Percentiles rank a stretch among this genome's conserved stretches.
phyloP scores from a whole-genome alignment of 2,329 filamentous ascomycete species.

The Diaporthe citrichinensis region DNA sequence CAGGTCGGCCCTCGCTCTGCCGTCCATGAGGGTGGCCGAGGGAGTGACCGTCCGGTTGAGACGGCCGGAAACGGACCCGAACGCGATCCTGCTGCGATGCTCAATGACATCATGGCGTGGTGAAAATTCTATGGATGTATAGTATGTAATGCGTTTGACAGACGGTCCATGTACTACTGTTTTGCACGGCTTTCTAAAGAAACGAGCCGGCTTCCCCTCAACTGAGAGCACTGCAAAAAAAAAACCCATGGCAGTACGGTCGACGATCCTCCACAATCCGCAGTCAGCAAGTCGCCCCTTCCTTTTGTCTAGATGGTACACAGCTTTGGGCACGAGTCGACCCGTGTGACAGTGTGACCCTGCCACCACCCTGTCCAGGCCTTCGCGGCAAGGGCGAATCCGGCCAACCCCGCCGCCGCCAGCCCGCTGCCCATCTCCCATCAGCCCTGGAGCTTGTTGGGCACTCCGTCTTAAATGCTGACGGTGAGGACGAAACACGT shows the following conservation, averaged over 20 bases:
- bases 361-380: background rate
- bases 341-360: constrained; percentile 24
- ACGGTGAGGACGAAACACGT: constrained; percentile 28
- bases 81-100: background rate
- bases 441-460: constrained; percentile 34
- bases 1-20: constrained; percentile 2
- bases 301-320: background rate
- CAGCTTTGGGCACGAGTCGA: constrained; percentile 35
- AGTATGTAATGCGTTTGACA: background rate
- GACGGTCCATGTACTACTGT: background rate
- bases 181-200: background rate
- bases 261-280: constrained; percentile 13
- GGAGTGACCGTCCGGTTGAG: constrained; percentile 12
- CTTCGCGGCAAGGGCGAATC: background rate
- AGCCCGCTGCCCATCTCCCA: background rate
- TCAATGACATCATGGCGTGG: constrained; percentile 22
- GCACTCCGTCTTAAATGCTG: constrained; percentile 23
- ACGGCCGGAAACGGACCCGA: constrained; percentile 29
- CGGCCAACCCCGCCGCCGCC: constrained; percentile 23
- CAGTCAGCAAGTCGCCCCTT: background rate
- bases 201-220: background rate
- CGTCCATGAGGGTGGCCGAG: background rate
- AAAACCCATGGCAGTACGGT: background rate
- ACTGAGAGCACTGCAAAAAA: background rate
- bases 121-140: background rate